Conservation (phyloP, 306 rosid genomes). For the Vigna nakashimae region DNA sequence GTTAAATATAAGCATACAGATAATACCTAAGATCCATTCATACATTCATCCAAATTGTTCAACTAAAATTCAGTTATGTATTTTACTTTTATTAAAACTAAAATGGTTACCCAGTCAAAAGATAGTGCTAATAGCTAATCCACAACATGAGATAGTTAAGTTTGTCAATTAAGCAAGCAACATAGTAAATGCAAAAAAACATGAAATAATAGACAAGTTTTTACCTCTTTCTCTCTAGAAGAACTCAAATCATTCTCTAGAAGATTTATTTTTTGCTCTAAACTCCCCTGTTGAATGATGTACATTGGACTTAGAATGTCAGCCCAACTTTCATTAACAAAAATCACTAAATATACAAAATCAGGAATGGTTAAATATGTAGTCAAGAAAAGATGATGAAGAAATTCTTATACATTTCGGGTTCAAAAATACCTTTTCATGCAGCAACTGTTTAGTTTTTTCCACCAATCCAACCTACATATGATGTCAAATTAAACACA, state of each 20-base stretch:
- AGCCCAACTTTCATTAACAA: conserved; percentile 6
- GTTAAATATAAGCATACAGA: conserved; percentile 33
- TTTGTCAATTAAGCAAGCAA: conserved; percentile 14
- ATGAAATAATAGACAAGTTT: conserved; percentile 11
- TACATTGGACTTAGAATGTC: conserved; percentile 41
- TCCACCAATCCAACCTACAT: conserved; percentile 60
- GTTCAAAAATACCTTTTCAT: conserved; percentile 55
- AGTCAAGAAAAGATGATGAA: neutral
- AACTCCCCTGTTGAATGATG: conserved; percentile 60
- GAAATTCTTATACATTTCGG: conserved; percentile 50
- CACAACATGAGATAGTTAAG: conserved; percentile 4
- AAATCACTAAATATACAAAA: neutral
- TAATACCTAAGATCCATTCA: conserved; percentile 27
- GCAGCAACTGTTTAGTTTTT: conserved; percentile 49
- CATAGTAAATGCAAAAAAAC: conserved; percentile 17
- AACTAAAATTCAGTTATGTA: conserved; percentile 47
- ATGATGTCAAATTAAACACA: conserved; percentile 37
- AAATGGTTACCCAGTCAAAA: neutral
- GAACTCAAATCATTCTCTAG: conserved; percentile 56
- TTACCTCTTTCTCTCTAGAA: conserved; percentile 67
- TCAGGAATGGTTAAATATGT: conserved; percentile 31
- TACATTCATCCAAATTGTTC: conserved; percentile 32
- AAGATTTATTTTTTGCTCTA: conserved; percentile 59
- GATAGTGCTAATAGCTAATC: conserved; percentile 26
- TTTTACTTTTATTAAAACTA: neutral